phyloP scores from a whole-genome alignment of 169 alveolate species.

The Eimeria sp. region DNA sequence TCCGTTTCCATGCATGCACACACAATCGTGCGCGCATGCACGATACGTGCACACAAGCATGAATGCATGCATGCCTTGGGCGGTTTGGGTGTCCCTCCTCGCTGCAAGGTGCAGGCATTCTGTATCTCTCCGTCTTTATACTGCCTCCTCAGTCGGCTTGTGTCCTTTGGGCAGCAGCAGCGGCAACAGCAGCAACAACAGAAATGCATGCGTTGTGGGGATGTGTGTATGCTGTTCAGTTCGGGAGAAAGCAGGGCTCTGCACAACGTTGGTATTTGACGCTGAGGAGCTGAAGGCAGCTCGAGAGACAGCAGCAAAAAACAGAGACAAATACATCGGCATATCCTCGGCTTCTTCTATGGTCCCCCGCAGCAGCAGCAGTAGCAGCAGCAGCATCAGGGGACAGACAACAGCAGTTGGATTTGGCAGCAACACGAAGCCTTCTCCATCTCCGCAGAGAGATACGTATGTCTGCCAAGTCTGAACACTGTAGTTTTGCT shows the following conservation, averaged over 20 bases:
- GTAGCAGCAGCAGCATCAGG: constrained; percentile 68
- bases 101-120: no score
- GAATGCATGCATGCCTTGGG: no score
- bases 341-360: constrained; percentile 46
- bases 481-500: not conserved
- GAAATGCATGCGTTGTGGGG: not conserved
- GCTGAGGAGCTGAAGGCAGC: constrained; percentile 66
- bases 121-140: no score
- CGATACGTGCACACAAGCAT: not conserved
- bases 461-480: not conserved
- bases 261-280: constrained; percentile 66
- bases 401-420: not conserved
- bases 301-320: constrained; percentile 68
- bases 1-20: not conserved
- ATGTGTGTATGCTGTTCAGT: constrained; percentile 26
- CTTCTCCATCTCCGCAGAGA: not conserved
- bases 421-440: constrained; percentile 27
- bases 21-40: not conserved
- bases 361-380: constrained; percentile 57
- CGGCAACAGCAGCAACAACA: constrained; percentile 27
- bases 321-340: constrained; percentile 70
- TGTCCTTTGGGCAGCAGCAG: constrained; percentile 18
- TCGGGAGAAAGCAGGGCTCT: constrained; percentile 71
- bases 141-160: no score
- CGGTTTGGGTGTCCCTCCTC: no score